These are phyloP conservation scores for Fusarium burgessii DNA, from an alignment of 2,329 filamentous ascomycete genomes.

Conservation along the genomic window DNA sequence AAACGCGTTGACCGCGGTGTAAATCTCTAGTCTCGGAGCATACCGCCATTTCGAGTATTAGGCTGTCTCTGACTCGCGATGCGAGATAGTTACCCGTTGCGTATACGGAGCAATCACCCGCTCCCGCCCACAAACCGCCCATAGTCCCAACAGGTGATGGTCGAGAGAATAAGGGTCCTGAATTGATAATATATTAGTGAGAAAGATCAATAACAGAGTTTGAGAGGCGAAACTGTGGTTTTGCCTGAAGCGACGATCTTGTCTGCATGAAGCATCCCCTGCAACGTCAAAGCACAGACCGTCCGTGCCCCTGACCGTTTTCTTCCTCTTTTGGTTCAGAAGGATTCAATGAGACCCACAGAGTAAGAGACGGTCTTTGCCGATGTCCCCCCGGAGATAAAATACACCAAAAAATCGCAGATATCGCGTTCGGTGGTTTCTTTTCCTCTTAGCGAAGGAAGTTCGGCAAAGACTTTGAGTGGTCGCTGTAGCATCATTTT, in stretches of 20 bases:
- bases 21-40: conserved; percentile 22
- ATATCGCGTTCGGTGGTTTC: too few relatives aligned
- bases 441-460: too few relatives aligned
- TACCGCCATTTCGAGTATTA: conserved; percentile 27
- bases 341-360: neutral
- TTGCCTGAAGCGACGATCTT: neutral
- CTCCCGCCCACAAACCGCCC: neutral
- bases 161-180: neutral
- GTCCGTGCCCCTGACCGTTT: neutral
- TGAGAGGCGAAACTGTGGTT: neutral
- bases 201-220: neutral
- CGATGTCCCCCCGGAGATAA: too few relatives aligned
- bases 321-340: neutral
- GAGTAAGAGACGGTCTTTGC: neutral
- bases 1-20: conserved; percentile 14
- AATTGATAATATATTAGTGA: neutral
- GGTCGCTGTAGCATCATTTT: neutral
- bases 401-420: too few relatives aligned
- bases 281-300: conserved; percentile 1
- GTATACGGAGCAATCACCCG: neutral
- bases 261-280: neutral
- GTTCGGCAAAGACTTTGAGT: neutral
- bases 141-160: neutral
- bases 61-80: neutral
- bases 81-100: neutral